Percentiles rank a stretch among this genome's conserved stretches.
Evolutionary conservation across 2,329 filamentous ascomycete species (phyloP).

Genomic region (Mariannaea sp.): DNA sequence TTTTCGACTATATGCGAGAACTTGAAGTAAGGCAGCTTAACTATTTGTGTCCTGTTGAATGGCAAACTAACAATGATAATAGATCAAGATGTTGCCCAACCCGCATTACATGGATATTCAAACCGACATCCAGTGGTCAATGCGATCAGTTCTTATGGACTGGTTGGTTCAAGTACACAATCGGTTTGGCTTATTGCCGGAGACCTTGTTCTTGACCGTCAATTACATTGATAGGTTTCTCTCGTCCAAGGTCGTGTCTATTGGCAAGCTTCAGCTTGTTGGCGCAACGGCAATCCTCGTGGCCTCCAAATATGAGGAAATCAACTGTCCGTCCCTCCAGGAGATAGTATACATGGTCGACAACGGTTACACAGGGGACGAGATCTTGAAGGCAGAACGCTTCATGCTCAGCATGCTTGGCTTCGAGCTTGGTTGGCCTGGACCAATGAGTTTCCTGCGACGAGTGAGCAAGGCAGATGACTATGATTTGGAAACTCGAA

Average conservation of each 20-base stretch:
- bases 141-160: conserved; percentile 96
- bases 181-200: conserved; percentile 87
- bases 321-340: conserved; percentile 91
- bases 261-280: conserved; percentile 93
- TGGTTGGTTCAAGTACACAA: conserved; percentile 97
- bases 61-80: conserved; percentile 31
- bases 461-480: conserved; percentile 98
- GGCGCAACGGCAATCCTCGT: conserved; percentile 95
- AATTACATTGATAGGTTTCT: conserved; percentile 98
- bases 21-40: conserved; percentile 71
- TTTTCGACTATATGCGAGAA: conserved; percentile 88
- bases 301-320: conserved; percentile 97
- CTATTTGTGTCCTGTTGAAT: too few species aligned
- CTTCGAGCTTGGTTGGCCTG: conserved; percentile 97
- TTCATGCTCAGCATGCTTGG: conserved; percentile 98
- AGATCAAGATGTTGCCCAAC: conserved; percentile 83
- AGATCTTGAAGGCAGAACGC: conserved; percentile 94
- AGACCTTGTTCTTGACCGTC: conserved; percentile 92
- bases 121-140: conserved; percentile 98
- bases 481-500: conserved; percentile 94
- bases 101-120: conserved; percentile 96
- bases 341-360: conserved; percentile 99
- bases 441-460: conserved; percentile 96
- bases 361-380: conserved; percentile 82
- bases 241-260: conserved; percentile 90